Percentiles rank a stretch among this genome's conserved stretches.
phyloP scores from a whole-genome alignment of 2,329 filamentous ascomycete species.

The Stachybotrys elegans region DNA sequence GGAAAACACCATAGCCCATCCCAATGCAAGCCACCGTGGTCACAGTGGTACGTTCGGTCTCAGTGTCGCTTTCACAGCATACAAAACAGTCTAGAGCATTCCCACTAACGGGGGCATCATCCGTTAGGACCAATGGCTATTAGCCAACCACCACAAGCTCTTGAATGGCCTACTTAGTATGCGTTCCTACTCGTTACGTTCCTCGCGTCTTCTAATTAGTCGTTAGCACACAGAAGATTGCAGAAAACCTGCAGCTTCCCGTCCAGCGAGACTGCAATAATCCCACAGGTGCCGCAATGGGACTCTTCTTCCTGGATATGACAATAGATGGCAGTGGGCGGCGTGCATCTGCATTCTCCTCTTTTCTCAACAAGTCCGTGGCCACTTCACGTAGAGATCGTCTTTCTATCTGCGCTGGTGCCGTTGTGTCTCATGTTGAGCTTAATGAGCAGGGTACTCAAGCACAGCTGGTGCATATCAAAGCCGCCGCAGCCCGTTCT shows the following conservation, averaged over 20 bases:
- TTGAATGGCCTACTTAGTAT: not conserved
- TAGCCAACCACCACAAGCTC: not conserved
- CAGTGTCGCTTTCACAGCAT: too few relatives aligned
- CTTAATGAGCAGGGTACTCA: conserved; percentile 4
- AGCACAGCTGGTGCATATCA: not conserved
- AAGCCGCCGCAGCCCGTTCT: not conserved
- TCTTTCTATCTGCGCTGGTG: conserved; percentile 25
- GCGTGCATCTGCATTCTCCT: conserved; percentile 19
- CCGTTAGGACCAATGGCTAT: not conserved
- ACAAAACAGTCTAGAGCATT: too few relatives aligned
- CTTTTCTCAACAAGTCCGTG: conserved; percentile 18
- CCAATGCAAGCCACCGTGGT: not conserved
- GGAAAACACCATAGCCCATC: conserved; percentile 15
- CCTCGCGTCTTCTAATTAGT: not conserved
- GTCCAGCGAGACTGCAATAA: conserved; percentile 20
- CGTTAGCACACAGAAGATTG: conserved; percentile 17
- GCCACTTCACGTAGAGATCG: conserved; percentile 12
- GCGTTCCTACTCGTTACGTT: not conserved
- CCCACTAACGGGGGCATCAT: too few relatives aligned
- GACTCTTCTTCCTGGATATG: conserved; percentile 20
- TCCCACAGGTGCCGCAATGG: conserved; percentile 19
- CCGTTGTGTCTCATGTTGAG: conserved; percentile 20
- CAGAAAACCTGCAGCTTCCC: conserved; percentile 18
- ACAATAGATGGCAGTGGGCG: conserved; percentile 17
- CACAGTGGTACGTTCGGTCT: too few relatives aligned